Evolutionary conservation across 768 basidiomycete species (phyloP).

Genomic region (Calocybe cyanea): DNA sequence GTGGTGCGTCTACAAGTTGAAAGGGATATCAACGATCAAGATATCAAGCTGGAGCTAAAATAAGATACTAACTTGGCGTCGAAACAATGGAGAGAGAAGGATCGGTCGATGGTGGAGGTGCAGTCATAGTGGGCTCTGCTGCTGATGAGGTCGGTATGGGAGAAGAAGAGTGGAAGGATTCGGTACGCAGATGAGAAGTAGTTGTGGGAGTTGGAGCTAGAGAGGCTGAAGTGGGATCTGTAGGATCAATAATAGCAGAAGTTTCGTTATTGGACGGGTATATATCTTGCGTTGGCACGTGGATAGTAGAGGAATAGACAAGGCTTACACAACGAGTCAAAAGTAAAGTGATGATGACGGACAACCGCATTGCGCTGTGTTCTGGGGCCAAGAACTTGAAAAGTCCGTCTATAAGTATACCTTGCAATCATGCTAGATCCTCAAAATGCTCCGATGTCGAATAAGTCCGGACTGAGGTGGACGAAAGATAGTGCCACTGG

Average conservation of each 20-base stretch:
- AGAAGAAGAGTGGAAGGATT: too few species aligned
- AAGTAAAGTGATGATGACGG: too few species aligned
- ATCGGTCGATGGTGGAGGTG: conserved; percentile 38
- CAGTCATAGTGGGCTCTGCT: too few species aligned
- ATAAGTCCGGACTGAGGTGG: not conserved
- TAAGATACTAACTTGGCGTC: conserved; percentile 32
- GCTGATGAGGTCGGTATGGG: too few species aligned
- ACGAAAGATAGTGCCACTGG: too few species aligned
- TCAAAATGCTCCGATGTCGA: conserved; percentile 8
- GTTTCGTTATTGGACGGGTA: not conserved
- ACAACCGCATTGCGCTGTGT: not conserved
- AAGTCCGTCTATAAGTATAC: conserved; percentile 15
- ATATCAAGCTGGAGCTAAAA: not conserved
- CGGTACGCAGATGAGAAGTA: conserved; percentile 25
- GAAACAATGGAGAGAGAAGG: conserved; percentile 36
- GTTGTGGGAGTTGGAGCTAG: conserved; percentile 10
- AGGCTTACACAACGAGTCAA: too few species aligned
- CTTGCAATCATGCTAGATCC: conserved; percentile 10
- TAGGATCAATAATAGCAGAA: not conserved
- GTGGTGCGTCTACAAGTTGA: conserved; percentile 57
- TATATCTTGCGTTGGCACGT: not conserved
- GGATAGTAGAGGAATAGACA: too few species aligned
- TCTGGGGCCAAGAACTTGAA: conserved; percentile 6
- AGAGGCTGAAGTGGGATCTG: conserved; percentile 1
- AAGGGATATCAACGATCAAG: not conserved